These are phyloP conservation scores for Aspergillus quadricinctus DNA, from an alignment of 2,329 filamentous ascomycete genomes.

Conservation along the genomic window DNA sequence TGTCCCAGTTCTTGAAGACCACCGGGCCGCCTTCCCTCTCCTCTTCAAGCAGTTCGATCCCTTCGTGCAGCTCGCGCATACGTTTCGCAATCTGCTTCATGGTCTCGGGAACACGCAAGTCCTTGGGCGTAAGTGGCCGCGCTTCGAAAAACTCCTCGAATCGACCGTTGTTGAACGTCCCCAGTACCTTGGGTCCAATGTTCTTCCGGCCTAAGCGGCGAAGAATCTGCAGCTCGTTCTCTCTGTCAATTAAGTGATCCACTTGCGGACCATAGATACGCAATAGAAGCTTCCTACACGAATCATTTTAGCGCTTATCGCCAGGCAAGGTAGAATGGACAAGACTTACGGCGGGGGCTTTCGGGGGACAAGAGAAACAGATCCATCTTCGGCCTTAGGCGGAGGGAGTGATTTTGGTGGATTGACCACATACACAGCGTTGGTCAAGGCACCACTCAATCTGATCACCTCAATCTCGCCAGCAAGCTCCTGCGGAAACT, in stretches of 20 bases:
- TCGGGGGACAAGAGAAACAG: constrained; percentile 35
- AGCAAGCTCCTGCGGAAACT: constrained; percentile 55
- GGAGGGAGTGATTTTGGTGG: constrained; percentile 63
- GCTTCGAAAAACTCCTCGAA: constrained; percentile 95
- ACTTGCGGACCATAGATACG: constrained; percentile 94
- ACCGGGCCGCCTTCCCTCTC: constrained; percentile 76
- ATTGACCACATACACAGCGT: constrained; percentile 90
- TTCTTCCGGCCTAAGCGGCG: constrained; percentile 82
- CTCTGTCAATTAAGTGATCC: constrained; percentile 90
- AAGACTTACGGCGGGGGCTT: constrained; percentile 51
- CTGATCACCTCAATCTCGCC: constrained; percentile 44
- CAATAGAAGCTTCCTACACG: constrained; percentile 67
- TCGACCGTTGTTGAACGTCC: constrained; percentile 88
- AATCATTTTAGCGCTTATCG: neutral
- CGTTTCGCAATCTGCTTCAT: constrained; percentile 93
- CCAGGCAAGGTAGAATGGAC: neutral
- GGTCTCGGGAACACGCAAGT: constrained; percentile 75
- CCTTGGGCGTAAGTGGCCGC: constrained; percentile 68
- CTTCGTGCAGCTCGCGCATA: constrained; percentile 93
- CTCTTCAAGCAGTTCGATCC: constrained; percentile 75
- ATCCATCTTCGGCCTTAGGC: constrained; percentile 36
- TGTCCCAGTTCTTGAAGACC: constrained; percentile 92
- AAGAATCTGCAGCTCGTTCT: constrained; percentile 82
- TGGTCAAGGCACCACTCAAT: constrained; percentile 84
- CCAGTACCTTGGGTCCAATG: constrained; percentile 85